These are phyloP conservation scores for Pseudogymnoascus sp. DNA, from an alignment of 2,329 filamentous ascomycete genomes.

Conservation along the genomic window DNA sequence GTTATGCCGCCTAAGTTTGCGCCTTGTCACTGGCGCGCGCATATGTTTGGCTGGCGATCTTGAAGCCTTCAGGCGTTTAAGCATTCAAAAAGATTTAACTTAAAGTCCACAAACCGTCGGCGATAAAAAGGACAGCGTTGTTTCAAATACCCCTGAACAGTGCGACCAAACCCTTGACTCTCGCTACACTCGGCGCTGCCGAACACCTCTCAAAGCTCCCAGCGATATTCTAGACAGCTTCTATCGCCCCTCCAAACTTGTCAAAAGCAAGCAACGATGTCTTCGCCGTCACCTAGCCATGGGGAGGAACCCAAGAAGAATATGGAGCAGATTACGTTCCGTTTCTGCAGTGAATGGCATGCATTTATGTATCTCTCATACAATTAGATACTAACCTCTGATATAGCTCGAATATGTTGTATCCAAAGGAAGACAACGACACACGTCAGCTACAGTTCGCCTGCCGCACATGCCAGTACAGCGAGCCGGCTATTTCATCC, in stretches of 20 bases:
- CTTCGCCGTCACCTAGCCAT: conserved; percentile 45
- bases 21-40: conserved; percentile 2
- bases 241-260: neutral
- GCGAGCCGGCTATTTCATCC: conserved; percentile 73
- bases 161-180: neutral
- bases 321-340: conserved; percentile 82
- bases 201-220: neutral
- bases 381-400: conserved; percentile 15
- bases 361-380: conserved; percentile 15
- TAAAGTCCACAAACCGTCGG: neutral
- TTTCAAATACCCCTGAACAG: neutral
- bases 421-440: conserved; percentile 86
- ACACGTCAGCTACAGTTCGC: conserved; percentile 84
- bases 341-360: conserved; percentile 95
- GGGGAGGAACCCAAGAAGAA: conserved; percentile 37
- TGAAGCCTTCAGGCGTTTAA: neutral
- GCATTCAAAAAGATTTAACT: neutral
- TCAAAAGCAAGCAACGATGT: conserved; percentile 34
- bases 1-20: neutral
- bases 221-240: neutral
- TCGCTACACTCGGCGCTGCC: neutral
- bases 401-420: conserved; percentile 83
- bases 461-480: conserved; percentile 91
- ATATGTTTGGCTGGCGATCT: neutral
- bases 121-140: neutral